These are phyloP conservation scores for Piper longum DNA, from an alignment of 164 flowering plant genomes.

Conservation along the genomic window DNA sequence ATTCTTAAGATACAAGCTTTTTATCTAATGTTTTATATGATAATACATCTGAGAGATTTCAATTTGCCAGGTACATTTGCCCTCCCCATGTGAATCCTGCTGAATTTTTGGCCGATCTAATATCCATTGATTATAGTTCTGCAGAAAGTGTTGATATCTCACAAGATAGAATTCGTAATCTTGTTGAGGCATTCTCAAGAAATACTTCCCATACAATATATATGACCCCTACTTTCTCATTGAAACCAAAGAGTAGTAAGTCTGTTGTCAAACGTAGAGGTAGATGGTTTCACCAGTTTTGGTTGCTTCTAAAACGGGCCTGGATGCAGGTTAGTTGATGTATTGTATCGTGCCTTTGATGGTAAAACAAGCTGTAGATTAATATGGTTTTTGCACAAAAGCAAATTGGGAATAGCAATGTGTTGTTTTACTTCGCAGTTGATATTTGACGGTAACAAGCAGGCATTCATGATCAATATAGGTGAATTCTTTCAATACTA, in stretches of 20 bases:
- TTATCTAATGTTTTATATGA: too few species aligned
- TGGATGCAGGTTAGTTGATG: conserved; percentile 82
- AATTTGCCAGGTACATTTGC: conserved; percentile 47
- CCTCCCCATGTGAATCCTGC: conserved; percentile 96
- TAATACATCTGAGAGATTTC: not conserved
- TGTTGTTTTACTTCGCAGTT: too few species aligned
- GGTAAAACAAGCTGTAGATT: too few species aligned
- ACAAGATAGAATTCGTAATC: conserved; percentile 71
- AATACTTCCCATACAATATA: not conserved
- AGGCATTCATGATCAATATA: too few species aligned
- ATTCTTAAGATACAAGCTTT: too few species aligned
- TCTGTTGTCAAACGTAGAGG: conserved; percentile 30
- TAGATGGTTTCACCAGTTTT: conserved; percentile 89
- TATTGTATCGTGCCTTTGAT: not conserved
- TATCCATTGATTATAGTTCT: conserved; percentile 86
- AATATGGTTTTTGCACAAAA: too few species aligned
- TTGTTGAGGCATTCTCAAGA: conserved; percentile 62
- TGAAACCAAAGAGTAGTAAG: not conserved
- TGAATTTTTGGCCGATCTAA: conserved; percentile 95
- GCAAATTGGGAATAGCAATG: too few species aligned
- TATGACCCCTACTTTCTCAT: not conserved
- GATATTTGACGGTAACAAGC: too few species aligned
- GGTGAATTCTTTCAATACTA: too few species aligned
- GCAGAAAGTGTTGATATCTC: conserved; percentile 65
- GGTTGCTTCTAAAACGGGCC: conserved; percentile 83